Base-by-base conservation (phyloP, 306 rosid species). In the Acacia crassicarpa region DNA sequence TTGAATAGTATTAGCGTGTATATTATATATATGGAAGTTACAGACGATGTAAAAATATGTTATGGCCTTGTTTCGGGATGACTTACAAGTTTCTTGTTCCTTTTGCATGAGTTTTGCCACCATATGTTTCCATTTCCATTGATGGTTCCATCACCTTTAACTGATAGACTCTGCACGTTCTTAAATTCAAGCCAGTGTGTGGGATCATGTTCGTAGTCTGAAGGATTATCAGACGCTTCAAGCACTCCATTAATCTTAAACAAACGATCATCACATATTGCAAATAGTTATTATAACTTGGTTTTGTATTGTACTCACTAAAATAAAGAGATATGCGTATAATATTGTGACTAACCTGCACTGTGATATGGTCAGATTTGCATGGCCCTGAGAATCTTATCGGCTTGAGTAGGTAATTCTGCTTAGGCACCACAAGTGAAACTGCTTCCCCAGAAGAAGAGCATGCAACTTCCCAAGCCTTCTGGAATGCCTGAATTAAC, bases 71-170 rank as follows among this genome's bases (percentile, higher is more conserved):
- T 41, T 43, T 3, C 63, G 69, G 6, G 17, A 71, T 10, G 44
- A 81, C 83, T 84, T 86, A 93, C 97, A 4, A 7, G 72, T n/a
- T 80, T 70, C 71, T 86, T 85, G 63, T 84, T 81, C 63, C 67
- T 85, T 82, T 88, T 88, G 91, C 98, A 94, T 27, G 98, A 92
- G 72, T 87, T 89, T 79, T 88, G 2, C 98, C 98, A 94, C 98
- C 98, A 94, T 10, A 79, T 67, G n/a, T 88, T 66, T 27, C 98
- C 98, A 43, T 91, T 92, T 78, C 98, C 98, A 77, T 92, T 53
- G 77, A 94, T 61, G 82, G 91, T 91, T 86, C 98, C 89, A 84
- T 88, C 87, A 61, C 98, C 97, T 32, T 79, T 62, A 49, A 94
- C 86, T 19, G 30, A 14, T 20, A 94, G 72, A 33, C 73, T 76